Evolutionary conservation across 805 yeast species (phyloP), one percentile per base, ranked within the genome.

Genomic region (Pichia sporocuriosa): DNA sequence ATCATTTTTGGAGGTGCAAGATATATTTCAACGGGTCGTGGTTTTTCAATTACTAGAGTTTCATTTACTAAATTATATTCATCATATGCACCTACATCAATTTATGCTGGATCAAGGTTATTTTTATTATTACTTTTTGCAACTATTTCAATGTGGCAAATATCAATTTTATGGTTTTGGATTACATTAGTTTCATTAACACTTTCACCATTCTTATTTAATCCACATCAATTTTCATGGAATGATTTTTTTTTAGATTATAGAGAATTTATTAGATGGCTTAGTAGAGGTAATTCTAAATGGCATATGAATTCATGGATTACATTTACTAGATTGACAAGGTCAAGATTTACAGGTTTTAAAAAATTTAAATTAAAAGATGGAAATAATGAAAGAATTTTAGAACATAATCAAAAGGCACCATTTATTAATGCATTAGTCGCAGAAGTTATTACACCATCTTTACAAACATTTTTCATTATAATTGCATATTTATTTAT

Each of bases 301-400:
- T 75, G 75, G 70, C 80, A 77, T 51, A 61, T 64, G 39, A 76
- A 80, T 54, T 85, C 96, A 0, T 89, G 97, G 97, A 73, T 81
- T 40, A 79, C 77, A 2, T 81, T 70, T 55, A 79, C 78, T 0
- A 80, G 94, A 54, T 68, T 75, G 47, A 74, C 88, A 4, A 77
- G 99, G 63, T 86, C 96, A 9, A 78, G 88, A 55, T 77, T 85
- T 52, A 90, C 97, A 24, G 98, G 99, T 45, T 88, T 77, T 72
- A 89, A 88, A 70, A 72, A 84, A 44, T 78, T 77, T 63, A 73
- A 81, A 38, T 79, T 79, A 19, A 88, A 81, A 52, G 64, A 63
- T 25, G 76, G 87, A 42, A 93, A 82, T 64, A 27, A 70, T 78
- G 66, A 43, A 31, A 43, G 24, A 23, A 52, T 46, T n/a, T 47